Base-by-base conservation (phyloP, 208 protist species). In the Leptomonas pyrrhocoris region DNA sequence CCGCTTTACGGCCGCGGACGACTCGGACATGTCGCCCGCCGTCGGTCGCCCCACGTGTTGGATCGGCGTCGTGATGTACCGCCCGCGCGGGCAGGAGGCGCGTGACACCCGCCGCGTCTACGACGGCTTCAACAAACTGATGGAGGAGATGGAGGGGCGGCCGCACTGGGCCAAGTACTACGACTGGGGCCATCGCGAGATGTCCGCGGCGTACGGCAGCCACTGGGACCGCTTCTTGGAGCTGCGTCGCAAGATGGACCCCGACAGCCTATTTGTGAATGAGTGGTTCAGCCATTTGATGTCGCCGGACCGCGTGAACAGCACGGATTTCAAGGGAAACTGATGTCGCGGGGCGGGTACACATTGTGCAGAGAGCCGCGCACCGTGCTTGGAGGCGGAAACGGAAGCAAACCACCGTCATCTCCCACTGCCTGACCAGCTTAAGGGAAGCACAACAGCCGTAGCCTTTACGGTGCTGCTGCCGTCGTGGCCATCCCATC, bases 1-100 rank as follows among this genome's bases (percentile, higher is more conserved):
- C 42, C 80, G 90, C 65, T 95, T 95, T 68, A 80, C 77, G 0
- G 80, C 74, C 25, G 61, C 73, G 0, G 90, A 95, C 54, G 49
- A 42, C 43, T 83, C 81, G 4, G 81, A 78, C 64, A 68, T 95
- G 69, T 90, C 84, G 2, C 90, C 90, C 1, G 80, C 80, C 0
- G 63, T 76, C 42, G 85, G 81, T 4, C 80, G 87, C 13, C 60
- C 68, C 12, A 93, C 84, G 38, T 95, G 90, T 70, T 95, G 88
- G 85, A 84, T 95, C 43, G 90, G 90, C 12, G 80, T 92, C n/a
- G 85, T 95, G 28, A 95, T 95, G 88, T 95, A 95, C 80, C 73
- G 78, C 16, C 89, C 85, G 5, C 74, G 80, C 31, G 62, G 66
- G 11, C 54, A 46, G 19, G 72, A 91, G 38, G 87, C 89, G 7